Percentiles rank a stretch among this genome's conserved stretches.
Conservation (phyloP, 805 yeast species). For the Saturnispora silvae region DNA sequence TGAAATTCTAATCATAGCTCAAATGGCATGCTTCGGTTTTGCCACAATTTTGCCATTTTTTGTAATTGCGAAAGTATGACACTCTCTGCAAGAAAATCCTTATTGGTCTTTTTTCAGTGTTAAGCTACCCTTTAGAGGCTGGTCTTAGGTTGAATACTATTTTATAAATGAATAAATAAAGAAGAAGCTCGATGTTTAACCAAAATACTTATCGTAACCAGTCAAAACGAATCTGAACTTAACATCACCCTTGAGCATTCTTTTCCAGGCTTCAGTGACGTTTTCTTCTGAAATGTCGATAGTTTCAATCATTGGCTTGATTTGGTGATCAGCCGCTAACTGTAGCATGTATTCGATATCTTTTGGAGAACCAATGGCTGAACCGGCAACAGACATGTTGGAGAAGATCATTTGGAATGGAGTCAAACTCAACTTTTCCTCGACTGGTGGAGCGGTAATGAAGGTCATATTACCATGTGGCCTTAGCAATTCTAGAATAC, state of each 20-base stretch:
- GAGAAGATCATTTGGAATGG: slow-evolving; percentile 28
- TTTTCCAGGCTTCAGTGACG: slow-evolving; percentile 33
- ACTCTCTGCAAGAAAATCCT: no score
- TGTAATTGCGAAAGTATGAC: no score
- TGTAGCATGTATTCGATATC: slow-evolving; percentile 38
- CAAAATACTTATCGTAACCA: slow-evolving; percentile 31
- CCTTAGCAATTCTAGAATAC: slow-evolving; percentile 21
- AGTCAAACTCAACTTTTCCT: slow-evolving; percentile 22
- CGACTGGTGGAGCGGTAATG: slow-evolving; percentile 29
- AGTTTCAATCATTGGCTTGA: slow-evolving; percentile 42
- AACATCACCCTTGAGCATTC: slow-evolving; percentile 38
- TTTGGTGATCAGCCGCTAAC: slow-evolving; percentile 34
- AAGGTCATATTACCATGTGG: slow-evolving; percentile 25
- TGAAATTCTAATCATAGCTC: no score
- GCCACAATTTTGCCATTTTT: no score
- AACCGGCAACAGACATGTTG: slow-evolving; percentile 24
- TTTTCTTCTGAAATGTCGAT: slow-evolving; percentile 34
- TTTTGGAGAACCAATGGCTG: slow-evolving; percentile 32
- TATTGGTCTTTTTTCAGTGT: no score
- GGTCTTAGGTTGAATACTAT: not conserved
- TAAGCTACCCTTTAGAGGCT: no score
- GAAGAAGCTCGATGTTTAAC: not conserved
- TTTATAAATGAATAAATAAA: not conserved
- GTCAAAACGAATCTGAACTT: slow-evolving; percentile 44
- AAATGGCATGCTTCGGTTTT: no score